Evolutionary conservation across 2,329 filamentous ascomycete species (phyloP), one percentile per base, ranked within the genome.

Genomic region (Elsinoe batatas): DNA sequence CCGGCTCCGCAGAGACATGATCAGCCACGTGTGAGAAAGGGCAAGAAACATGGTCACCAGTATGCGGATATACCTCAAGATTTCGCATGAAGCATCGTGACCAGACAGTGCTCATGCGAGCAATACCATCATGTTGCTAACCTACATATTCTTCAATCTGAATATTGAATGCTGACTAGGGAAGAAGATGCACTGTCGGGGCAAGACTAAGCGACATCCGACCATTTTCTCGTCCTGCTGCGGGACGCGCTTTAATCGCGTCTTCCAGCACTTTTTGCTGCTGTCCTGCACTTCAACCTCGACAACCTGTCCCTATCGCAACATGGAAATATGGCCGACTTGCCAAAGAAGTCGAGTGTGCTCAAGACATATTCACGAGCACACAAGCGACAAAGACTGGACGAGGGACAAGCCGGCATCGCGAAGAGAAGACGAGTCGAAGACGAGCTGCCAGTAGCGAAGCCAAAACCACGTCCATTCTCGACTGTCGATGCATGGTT

Each of bases 381-480:
- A 22, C 37, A 40, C 38, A 55, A 55, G 53, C 53, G 53, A 44
- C 30, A n/a, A 13, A 30, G n/a, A 55, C 10, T 22, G 8, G 30
- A 30, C 32, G 10, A 13, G 26, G 2, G 38, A 33, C 8, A 37
- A 26, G 20, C 51, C 22, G 47, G 53, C 8, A 44, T 40, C 5
- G 33, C 54, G 13, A 60, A 60, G 30, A 53, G 58, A 49, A 42
- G 58, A 56, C 57, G 57, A 18, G 36, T 60, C 13, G 53, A 32
- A 49, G 43, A 56, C 30, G 47, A 36, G 7, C n/a, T 36, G 5
- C 47, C 20, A 5, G n/a, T 36, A 42, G 18, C 22, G n/a, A 44
- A 36, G 12, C 47, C 46, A 18, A 58, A 46, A 47, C 56, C 20
- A 49, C 54, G 22, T 18, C 20, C 20, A 11, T 57, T 44, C 33